A percentile compares a stretch with the other conserved stretches of the same genome.
These are phyloP conservation scores for Rhynchospora tenuis DNA, from an alignment of 176 grass and related monocot genomes.

Conservation along the genomic window DNA sequence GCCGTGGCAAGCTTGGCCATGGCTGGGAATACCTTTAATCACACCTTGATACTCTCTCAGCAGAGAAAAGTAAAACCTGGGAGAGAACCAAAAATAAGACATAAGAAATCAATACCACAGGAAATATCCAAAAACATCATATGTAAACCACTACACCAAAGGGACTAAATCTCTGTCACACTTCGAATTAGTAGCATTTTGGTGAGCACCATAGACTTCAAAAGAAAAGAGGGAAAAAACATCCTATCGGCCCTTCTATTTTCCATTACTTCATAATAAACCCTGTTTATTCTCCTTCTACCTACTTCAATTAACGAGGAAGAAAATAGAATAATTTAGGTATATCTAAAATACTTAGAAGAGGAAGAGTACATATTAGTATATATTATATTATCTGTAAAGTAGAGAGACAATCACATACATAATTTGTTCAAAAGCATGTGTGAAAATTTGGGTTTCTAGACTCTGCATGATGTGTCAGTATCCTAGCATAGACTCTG, in stretches of 20 bases:
- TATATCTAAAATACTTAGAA: neutral
- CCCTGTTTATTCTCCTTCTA: neutral
- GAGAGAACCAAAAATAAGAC: neutral
- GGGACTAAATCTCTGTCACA: neutral
- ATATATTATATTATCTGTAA: neutral
- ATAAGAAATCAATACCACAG: neutral
- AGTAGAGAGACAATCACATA: neutral
- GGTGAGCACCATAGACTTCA: neutral
- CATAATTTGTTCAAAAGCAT: neutral
- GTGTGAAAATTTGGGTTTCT: neutral
- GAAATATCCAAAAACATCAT: neutral
- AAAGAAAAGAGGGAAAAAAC: neutral
- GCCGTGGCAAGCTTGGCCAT: constrained; percentile 42
- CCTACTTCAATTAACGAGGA: neutral
- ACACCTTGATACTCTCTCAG: neutral
- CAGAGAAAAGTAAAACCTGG: constrained; percentile 31
- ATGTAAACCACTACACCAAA: neutral
- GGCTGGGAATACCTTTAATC: constrained; percentile 5
- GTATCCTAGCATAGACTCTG: neutral
- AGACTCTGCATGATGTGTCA: neutral
- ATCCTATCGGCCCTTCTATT: neutral
- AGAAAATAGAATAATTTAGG: neutral
- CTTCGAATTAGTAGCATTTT: neutral
- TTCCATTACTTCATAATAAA: neutral
- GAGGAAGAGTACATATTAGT: neutral